phyloP scores from a whole-genome alignment of 805 yeast species.

The Cyberlindnera veronae region DNA sequence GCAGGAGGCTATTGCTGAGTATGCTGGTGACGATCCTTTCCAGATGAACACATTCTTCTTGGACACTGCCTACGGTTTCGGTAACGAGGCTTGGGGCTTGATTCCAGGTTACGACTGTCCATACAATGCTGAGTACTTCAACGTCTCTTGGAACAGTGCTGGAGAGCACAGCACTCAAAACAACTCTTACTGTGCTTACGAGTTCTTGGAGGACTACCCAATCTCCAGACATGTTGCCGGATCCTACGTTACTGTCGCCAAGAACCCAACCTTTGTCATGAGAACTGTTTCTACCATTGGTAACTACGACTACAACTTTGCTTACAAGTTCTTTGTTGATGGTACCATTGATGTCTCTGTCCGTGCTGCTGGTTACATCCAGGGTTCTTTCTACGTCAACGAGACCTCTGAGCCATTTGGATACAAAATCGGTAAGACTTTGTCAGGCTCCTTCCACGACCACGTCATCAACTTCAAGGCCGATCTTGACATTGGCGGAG shows the following conservation, averaged over 20 bases:
- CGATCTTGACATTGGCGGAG: constrained; percentile 30
- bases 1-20: constrained; percentile 31
- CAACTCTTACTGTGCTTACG: constrained; percentile 28
- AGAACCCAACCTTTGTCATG: constrained; percentile 26
- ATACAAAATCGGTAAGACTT: constrained; percentile 21
- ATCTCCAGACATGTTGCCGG: constrained; percentile 23
- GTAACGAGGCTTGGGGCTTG: constrained; percentile 29
- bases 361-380: constrained; percentile 31
- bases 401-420: constrained; percentile 22
- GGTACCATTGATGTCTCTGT: constrained; percentile 29
- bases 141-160: constrained; percentile 26
- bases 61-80: constrained; percentile 28
- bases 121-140: constrained; percentile 28
- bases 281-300: constrained; percentile 27
- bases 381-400: constrained; percentile 28
- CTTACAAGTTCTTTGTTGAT: constrained; percentile 25
- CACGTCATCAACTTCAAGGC: constrained; percentile 28
- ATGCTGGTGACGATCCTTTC: constrained; percentile 31
- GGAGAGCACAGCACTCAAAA: constrained; percentile 26
- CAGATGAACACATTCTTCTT: constrained; percentile 26
- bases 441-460: constrained; percentile 31
- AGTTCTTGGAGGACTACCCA: constrained; percentile 24
- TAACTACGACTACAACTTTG: constrained; percentile 27
- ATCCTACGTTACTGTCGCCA: constrained; percentile 18
- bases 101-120: constrained; percentile 31